Evolutionary conservation across 2,329 filamentous ascomycete species (phyloP).

Genomic region (Fusarium algeriense): DNA sequence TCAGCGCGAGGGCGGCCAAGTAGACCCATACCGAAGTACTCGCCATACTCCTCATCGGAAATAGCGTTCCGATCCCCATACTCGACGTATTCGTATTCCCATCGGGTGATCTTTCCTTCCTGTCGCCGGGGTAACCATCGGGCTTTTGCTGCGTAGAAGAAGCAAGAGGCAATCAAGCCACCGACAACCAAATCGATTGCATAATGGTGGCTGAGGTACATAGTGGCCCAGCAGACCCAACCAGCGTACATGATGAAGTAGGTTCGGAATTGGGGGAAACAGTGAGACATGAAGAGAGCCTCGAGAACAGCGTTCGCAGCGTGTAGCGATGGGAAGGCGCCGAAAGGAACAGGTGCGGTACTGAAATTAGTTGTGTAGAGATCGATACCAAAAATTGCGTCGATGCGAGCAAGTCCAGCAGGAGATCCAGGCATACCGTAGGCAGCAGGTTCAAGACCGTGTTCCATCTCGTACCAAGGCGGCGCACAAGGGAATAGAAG

Average conservation of each 20-base stretch:
- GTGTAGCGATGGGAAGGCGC: conserved; percentile 94
- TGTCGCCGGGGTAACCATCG: conserved; percentile 87
- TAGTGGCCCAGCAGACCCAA: conserved; percentile 99
- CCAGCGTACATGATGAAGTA: conserved; percentile 86
- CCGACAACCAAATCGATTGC: conserved; percentile 92
- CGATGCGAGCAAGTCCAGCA: conserved; percentile 88
- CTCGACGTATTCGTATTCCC: conserved; percentile 97
- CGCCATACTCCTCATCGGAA: conserved; percentile 61
- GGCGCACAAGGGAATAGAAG: conserved; percentile 93
- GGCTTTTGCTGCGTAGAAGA: conserved; percentile 85
- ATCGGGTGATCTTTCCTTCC: conserved; percentile 85
- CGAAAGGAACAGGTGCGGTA: conserved; percentile 90
- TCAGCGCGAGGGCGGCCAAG: conserved; percentile 58
- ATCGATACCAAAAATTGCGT: conserved; percentile 89
- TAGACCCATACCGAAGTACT: conserved; percentile 61
- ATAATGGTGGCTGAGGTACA: conserved; percentile 98
- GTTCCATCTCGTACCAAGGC: conserved; percentile 96
- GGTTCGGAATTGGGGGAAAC: conserved; percentile 85
- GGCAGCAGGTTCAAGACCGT: conserved; percentile 90
- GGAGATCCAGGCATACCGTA: conserved; percentile 93
- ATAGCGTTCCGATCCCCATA: conserved; percentile 71
- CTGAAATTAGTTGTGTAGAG: conserved; percentile 94
- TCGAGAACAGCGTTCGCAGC: conserved; percentile 90
- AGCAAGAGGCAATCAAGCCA: conserved; percentile 79
- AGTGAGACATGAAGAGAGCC: conserved; percentile 91